Evolutionary conservation across 306 rosid species (phyloP).

Genomic region (Prosopis cineraria): DNA sequence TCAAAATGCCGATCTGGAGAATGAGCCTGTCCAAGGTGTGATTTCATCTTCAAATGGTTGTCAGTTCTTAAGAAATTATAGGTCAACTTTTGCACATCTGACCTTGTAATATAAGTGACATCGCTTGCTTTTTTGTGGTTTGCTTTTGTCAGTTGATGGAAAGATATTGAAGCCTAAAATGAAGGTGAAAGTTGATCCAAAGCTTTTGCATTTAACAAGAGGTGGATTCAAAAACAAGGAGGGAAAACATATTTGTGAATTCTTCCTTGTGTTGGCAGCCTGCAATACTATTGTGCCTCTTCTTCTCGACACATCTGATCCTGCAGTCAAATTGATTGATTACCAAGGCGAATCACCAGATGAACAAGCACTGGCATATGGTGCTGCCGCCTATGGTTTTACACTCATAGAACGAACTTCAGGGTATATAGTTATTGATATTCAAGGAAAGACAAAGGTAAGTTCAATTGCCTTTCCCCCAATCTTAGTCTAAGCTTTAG

Average conservation of each 20-base stretch:
- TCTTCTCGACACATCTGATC: conserved; percentile 69
- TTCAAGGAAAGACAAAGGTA: conserved; percentile 83
- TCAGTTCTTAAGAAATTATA: background rate
- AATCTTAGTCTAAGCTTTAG: too few species aligned
- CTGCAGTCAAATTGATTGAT: conserved; percentile 71
- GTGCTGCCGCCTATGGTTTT: conserved; percentile 92
- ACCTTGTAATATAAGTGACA: conserved; percentile 5
- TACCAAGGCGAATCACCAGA: conserved; percentile 99
- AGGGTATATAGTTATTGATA: conserved; percentile 79
- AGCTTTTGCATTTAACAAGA: conserved; percentile 59
- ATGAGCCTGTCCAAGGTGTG: conserved; percentile 62
- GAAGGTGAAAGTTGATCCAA: conserved; percentile 71
- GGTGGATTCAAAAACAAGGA: conserved; percentile 47
- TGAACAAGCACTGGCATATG: conserved; percentile 93
- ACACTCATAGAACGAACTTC: conserved; percentile 90
- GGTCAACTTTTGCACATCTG: background rate
- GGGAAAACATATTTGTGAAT: conserved; percentile 62
- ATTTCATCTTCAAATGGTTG: background rate
- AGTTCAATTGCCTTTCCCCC: conserved; percentile 23
- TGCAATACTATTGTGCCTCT: conserved; percentile 98
- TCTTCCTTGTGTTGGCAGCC: conserved; percentile 90
- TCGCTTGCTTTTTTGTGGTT: conserved; percentile 15
- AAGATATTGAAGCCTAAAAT: conserved; percentile 68
- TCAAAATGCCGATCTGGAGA: conserved; percentile 31
- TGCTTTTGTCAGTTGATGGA: conserved; percentile 64